Conservation (phyloP, 257 asterid genomes). For the Gentiana macrophylla region DNA sequence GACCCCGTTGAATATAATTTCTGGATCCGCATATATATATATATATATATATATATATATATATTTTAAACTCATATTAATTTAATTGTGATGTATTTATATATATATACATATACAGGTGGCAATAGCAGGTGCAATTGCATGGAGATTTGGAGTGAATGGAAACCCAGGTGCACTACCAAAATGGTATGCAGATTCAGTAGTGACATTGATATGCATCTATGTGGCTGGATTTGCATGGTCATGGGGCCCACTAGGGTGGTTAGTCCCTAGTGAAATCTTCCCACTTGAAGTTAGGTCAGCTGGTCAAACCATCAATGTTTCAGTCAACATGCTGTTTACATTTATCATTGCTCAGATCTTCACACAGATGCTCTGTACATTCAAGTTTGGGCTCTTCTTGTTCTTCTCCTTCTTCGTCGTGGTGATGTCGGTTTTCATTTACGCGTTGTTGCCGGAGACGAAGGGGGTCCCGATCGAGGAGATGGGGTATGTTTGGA, state of each 20-base stretch:
- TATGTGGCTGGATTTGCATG: conserved; percentile 68
- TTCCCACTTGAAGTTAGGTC: conserved; percentile 71
- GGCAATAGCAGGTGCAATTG: conserved; percentile 33
- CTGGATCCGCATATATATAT: neutral
- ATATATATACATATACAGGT: conserved; percentile 17
- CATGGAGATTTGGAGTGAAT: conserved; percentile 40
- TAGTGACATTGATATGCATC: conserved; percentile 51
- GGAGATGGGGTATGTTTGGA: conserved; percentile 62
- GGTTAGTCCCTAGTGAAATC: conserved; percentile 78
- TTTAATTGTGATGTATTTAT: too few species aligned
- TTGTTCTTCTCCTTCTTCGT: conserved; percentile 47
- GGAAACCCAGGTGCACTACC: conserved; percentile 44
- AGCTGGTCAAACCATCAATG: conserved; percentile 63
- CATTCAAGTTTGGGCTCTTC: conserved; percentile 52
- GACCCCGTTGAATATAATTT: neutral
- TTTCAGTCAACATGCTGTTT: conserved; percentile 54
- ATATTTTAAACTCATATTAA: too few species aligned
- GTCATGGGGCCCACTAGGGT: conserved; percentile 91
- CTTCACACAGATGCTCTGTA: conserved; percentile 50
- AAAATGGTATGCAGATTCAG: conserved; percentile 41
- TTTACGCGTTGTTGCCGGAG: conserved; percentile 52
- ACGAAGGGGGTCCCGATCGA: conserved; percentile 61
- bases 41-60: too few species aligned
- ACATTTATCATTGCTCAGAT: conserved; percentile 51
- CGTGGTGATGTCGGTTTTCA: conserved; percentile 34